Percentiles rank a stretch among this genome's conserved stretches.
phyloP scores from a whole-genome alignment of 2,329 filamentous ascomycete genomes.

The Alternaria metachromatica region DNA sequence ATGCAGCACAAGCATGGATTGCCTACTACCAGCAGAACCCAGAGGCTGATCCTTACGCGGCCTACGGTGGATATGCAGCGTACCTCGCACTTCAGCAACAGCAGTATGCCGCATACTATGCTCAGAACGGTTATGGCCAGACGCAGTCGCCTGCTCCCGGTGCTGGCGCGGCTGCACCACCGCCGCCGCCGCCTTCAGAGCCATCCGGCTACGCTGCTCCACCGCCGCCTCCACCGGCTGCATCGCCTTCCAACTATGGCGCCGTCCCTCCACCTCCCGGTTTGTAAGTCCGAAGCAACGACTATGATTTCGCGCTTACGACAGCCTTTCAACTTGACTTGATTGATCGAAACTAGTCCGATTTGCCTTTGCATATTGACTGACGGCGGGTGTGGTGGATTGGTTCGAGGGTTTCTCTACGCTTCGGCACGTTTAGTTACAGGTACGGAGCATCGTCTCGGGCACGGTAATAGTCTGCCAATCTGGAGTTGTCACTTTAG shows the following conservation, averaged over 20 bases:
- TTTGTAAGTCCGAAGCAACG: constrained; percentile 32
- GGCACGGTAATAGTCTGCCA: constrained; percentile 1
- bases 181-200: constrained; percentile 42
- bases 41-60: constrained; percentile 86
- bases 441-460: not conserved
- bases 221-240: constrained; percentile 44
- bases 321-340: constrained; percentile 13
- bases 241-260: constrained; percentile 43
- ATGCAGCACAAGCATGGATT: constrained; percentile 85
- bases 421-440: constrained; percentile 8
- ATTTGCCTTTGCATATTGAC: constrained; percentile 3
- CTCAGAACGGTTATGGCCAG: constrained; percentile 30
- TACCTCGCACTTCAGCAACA: constrained; percentile 38
- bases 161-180: constrained; percentile 30
- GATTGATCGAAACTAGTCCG: constrained; percentile 15
- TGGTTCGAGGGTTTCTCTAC: not conserved
- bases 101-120: constrained; percentile 41
- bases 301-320: constrained; percentile 23
- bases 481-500: constrained; percentile 6
- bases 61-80: constrained; percentile 76
- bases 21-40: constrained; percentile 64
- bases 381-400: not conserved
- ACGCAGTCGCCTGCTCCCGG: constrained; percentile 38
- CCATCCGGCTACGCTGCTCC: constrained; percentile 36
- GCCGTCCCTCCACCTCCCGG: constrained; percentile 46